Evolutionary conservation across 306 rosid genomes (phyloP).

Genomic region (Glycine tomentella): DNA sequence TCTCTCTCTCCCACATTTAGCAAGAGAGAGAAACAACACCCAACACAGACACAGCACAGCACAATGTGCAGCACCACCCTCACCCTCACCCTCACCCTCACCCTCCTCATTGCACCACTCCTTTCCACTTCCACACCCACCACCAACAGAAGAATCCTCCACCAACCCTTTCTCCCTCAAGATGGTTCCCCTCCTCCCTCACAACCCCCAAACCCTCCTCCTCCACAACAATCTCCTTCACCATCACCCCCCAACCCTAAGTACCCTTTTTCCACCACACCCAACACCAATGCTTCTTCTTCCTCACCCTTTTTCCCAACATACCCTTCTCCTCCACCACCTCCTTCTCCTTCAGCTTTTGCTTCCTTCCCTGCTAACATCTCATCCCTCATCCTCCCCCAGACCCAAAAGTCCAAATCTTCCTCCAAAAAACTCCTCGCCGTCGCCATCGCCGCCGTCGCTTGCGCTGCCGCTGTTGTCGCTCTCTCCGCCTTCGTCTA

Average conservation of each 20-base stretch:
- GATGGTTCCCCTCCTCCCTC: slow-evolving; percentile 59
- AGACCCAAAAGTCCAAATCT: slow-evolving; percentile 46
- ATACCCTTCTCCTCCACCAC: slow-evolving; percentile 70
- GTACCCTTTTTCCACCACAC: slow-evolving; percentile 68
- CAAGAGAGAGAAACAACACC: background rate
- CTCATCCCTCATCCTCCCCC: slow-evolving; percentile 85
- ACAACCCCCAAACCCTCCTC: slow-evolving; percentile 44
- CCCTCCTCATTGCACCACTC: slow-evolving; percentile 37
- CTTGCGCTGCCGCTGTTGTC: slow-evolving; percentile 48
- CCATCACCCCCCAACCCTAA: slow-evolving; percentile 53
- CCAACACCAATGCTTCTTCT: slow-evolving; percentile 47
- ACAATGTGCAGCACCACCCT: slow-evolving; percentile 53
- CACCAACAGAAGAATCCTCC: slow-evolving; percentile 65
- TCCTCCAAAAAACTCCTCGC: slow-evolving; percentile 57
- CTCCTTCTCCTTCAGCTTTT: slow-evolving; percentile 68
- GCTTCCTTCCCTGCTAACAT: slow-evolving; percentile 95
- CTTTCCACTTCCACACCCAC: slow-evolving; percentile 20
- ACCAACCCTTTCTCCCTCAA: slow-evolving; percentile 62
- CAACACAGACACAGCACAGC: background rate
- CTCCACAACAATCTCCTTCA: background rate
- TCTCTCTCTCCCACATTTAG: background rate
- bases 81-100: slow-evolving; percentile 21
- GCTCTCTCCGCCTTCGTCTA: slow-evolving; percentile 56
- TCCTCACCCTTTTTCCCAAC: slow-evolving; percentile 84
- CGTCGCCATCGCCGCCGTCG: slow-evolving; percentile 58